Percentiles rank a stretch among this genome's conserved stretches.
Conservation (phyloP, 306 rosid species). For the Vigna angularis region DNA sequence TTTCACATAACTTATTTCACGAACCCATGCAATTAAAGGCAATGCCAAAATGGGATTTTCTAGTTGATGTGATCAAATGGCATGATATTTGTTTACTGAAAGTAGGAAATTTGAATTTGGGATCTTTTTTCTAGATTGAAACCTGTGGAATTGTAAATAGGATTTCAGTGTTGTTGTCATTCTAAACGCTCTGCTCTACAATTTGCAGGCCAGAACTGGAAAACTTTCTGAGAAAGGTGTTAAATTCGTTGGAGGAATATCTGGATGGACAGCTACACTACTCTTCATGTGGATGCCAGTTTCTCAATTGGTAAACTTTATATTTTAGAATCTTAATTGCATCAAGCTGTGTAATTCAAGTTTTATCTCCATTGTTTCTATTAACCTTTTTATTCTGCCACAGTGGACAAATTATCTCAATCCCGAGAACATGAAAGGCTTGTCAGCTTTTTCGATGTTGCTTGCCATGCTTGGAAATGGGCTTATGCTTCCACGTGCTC, state of each 20-base stretch:
- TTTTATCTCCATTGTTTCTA: constrained; percentile 37
- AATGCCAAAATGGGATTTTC: constrained; percentile 10
- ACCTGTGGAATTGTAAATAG: constrained; percentile 36
- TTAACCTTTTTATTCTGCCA: constrained; percentile 41
- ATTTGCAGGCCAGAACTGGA: constrained; percentile 78
- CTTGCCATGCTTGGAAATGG: constrained; percentile 98
- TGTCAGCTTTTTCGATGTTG: constrained; percentile 90
- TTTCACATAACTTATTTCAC: constrained; percentile 35
- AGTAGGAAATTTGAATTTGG: constrained; percentile 4
- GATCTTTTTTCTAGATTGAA: constrained; percentile 24
- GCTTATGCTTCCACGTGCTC: constrained; percentile 85
- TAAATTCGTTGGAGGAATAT: constrained; percentile 86
- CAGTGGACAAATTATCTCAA: constrained; percentile 97
- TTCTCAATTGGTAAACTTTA: constrained; percentile 77
- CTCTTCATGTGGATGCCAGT: constrained; percentile 99
- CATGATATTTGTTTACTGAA: constrained; percentile 31
- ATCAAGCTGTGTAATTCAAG: constrained; percentile 33
- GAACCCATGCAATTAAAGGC: neutral
- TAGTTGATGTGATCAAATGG: constrained; percentile 18
- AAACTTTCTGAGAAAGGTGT: constrained; percentile 78
- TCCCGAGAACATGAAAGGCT: constrained; percentile 95
- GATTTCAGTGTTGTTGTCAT: constrained; percentile 36
- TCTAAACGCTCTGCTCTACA: constrained; percentile 41
- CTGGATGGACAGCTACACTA: constrained; percentile 97
- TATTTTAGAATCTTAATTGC: constrained; percentile 25